Base-by-base conservation (phyloP, 257 asterid genomes). In the Solanum pennellii region DNA sequence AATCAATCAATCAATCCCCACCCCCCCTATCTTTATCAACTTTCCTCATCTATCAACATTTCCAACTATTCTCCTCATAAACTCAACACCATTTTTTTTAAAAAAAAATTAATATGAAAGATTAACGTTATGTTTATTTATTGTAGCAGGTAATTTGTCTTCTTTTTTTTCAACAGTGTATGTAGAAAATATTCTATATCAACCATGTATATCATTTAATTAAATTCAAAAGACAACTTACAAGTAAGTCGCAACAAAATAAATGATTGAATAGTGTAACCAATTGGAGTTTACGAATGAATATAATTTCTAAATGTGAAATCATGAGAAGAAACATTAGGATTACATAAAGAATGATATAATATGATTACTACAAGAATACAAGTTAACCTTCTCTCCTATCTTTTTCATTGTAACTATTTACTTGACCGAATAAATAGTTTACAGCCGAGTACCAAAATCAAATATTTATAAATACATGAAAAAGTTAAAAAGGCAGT, bases 131-230 rank as follows among this genome's bases (percentile, higher is more conserved):
- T 69, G 35, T 69, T 6, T 69, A 29, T 29, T 68, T 27, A 6
- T 68, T 0, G 5, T 29, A 68, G 39, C 5, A 27, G 39, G 1
- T 68, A 68, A 13, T 12, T 25, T 66, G 7, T 66, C 16, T 66
- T 13, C 1, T 2, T 66, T 2, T 5, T 27, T 25, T 66, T 1
- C 3, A 16, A 52, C 4, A 0, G 23, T 0, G 4, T 16, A 52
- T 37, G 7, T 37, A 52, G 18, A 45, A 49, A 6, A 15, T 49
- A 49, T 56, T 18, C 18, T 52, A 52, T 52, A 18, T 52, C n/a
- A 52, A 52, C 2, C 0, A 18, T 56, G 25, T 56, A 20, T 20
- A 56, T 7, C 11, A 20, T 20, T 20, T 20, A 20, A 7, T 0
- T 56, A 56, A 56, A 56, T 29, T 31, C n/a, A 71, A 33, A 41